phyloP scores from a whole-genome alignment of 2,329 filamentous ascomycete species.

The Epichloe typhina region DNA sequence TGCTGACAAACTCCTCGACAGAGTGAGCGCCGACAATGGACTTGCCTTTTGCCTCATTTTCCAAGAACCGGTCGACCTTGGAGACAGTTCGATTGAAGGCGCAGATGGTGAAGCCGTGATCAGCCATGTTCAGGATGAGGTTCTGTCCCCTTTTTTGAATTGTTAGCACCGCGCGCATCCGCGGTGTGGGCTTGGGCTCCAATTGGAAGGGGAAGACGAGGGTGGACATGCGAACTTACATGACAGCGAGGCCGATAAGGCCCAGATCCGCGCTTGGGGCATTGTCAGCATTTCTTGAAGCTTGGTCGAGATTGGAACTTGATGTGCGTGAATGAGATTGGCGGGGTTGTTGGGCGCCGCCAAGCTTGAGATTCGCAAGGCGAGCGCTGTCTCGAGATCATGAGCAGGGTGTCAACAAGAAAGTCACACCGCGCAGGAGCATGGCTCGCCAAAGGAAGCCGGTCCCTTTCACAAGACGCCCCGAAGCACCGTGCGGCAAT shows the following conservation, averaged over 20 bases:
- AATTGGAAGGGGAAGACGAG: not conserved
- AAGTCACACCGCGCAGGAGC: not conserved
- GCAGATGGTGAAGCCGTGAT: slow-evolving; percentile 90
- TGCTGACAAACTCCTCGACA: slow-evolving; percentile 85
- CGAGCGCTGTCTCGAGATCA: slow-evolving; percentile 46
- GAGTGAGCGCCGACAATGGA: slow-evolving; percentile 87
- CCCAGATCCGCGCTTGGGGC: slow-evolving; percentile 68
- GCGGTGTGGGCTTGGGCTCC: not conserved
- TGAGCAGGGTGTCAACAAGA: slow-evolving; percentile 19
- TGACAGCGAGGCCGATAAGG: slow-evolving; percentile 86
- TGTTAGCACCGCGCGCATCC: slow-evolving; percentile 1
- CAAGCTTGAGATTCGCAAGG: slow-evolving; percentile 60
- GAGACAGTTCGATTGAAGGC: slow-evolving; percentile 97
- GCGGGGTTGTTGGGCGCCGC: slow-evolving; percentile 40
- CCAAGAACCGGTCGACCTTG: slow-evolving; percentile 93
- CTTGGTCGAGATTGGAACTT: slow-evolving; percentile 12
- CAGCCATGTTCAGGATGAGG: slow-evolving; percentile 79
- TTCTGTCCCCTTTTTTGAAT: slow-evolving; percentile 52
- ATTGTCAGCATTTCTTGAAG: slow-evolving; percentile 41
- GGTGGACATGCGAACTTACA: slow-evolving; percentile 38
- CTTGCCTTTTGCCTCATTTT: slow-evolving; percentile 90
- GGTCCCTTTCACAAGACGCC: not conserved
- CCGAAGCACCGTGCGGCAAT: not conserved
- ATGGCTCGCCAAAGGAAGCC: not conserved
- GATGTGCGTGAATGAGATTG: slow-evolving; percentile 19